Conservation (phyloP, 352 stramenopile species). For the Phytopythium kandeliae region DNA sequence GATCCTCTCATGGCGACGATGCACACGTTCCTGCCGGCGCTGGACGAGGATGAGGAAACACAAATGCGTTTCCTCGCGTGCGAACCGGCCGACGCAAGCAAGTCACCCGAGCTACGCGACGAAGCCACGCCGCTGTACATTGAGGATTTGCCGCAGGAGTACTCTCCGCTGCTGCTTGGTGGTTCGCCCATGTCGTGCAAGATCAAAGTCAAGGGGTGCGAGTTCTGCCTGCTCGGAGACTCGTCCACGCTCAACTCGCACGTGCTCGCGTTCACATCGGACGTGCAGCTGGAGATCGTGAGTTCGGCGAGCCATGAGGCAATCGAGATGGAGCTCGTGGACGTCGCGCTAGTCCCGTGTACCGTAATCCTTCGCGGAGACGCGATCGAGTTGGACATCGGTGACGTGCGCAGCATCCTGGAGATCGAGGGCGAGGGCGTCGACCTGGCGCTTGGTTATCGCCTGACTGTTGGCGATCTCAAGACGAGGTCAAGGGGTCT, state of each 20-base stretch:
- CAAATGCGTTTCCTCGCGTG: slow-evolving; percentile 69
- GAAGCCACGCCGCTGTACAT: slow-evolving; percentile 33
- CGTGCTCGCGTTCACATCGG: slow-evolving; percentile 76
- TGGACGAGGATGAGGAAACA: slow-evolving; percentile 63
- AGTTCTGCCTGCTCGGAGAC: slow-evolving; percentile 80
- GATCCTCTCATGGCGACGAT: slow-evolving; percentile 55
- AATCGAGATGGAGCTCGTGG: slow-evolving; percentile 64
- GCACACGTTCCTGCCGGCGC: slow-evolving; percentile 53
- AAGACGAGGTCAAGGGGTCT: slow-evolving; percentile 14
- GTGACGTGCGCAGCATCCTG: slow-evolving; percentile 68
- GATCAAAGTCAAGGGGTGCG: slow-evolving; percentile 46
- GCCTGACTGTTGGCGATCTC: slow-evolving; percentile 43
- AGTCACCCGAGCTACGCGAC: slow-evolving; percentile 58
- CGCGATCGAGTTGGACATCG: slow-evolving; percentile 69
- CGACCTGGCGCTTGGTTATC: slow-evolving; percentile 73
- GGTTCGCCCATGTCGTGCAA: slow-evolving; percentile 47
- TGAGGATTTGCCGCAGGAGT: slow-evolving; percentile 56
- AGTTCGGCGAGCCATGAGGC: slow-evolving; percentile 62
- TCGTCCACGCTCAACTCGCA: slow-evolving; percentile 63
- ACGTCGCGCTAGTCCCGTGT: slow-evolving; percentile 80
- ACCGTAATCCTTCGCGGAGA: slow-evolving; percentile 53
- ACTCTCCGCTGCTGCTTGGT: slow-evolving; percentile 60
- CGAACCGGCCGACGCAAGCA: slow-evolving; percentile 27
- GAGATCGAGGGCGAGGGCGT: slow-evolving; percentile 85
- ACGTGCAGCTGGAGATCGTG: slow-evolving; percentile 55